Base-by-base conservation (phyloP, 495 filamentous ascomycete species). In the Xeromyces bisporus region DNA sequence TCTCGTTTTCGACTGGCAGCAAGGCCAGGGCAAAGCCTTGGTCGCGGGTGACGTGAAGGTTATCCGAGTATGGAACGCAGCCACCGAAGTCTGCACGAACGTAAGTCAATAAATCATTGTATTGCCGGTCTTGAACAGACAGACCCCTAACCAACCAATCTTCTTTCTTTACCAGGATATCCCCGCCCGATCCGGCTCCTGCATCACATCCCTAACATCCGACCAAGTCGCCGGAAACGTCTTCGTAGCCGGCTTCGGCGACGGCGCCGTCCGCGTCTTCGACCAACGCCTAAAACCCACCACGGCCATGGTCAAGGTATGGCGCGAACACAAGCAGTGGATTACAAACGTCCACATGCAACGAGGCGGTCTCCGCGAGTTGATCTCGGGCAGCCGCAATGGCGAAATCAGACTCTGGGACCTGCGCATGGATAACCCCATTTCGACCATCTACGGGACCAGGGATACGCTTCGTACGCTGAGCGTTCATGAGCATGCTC, bases 401-500 rank as follows among this genome's bases (percentile, higher is more conserved):
- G 89, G 89, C 29, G 87, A 91, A 48, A 77, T 99, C 38, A 80
- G 82, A 46, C 66, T 99, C 5, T 99, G 89, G 89, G 89, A 99
- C 59, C 82, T 99, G 29, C 70, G 87, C 24, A 77, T 79, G 71
- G 74, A 86, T 23, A 39, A 66, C 38, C 72, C 78, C 3, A 61
- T 93, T 15, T 69, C 71, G 32, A 73, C 73, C 6, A 80, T 91
- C 36, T 56, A 66, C 34, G 73, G 80, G 1, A 85, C 79, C n/a
- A 75, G 63, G 28, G 75, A 82, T 39, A 79, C 77, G 9, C 62
- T 93, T 40, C 64, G 83, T 38, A 87, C 80, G 12, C 66, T 93
- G 37, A 86, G 80, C 47, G 83, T 89, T 15, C 89, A 99, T 55
- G 89, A 99, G 51, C 91, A 96, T 56, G 73, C 92, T 27, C 89